Evolutionary conservation across 2,329 filamentous ascomycete species (phyloP).

Genomic region (Aspergillus eucalypticola): DNA sequence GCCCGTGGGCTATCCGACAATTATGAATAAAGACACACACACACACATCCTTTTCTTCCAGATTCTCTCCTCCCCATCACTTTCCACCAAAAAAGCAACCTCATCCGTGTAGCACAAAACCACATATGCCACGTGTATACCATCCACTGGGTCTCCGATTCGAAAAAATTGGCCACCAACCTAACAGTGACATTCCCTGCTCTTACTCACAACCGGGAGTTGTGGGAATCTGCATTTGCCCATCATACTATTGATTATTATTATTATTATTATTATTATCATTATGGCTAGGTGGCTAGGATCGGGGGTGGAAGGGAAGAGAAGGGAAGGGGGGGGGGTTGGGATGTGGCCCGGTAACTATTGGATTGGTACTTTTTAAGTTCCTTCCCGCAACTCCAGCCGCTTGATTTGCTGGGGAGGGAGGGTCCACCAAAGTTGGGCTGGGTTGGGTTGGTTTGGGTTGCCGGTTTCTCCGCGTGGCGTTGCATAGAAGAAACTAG

Average conservation of each 20-base stretch:
- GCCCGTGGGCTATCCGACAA: neutral
- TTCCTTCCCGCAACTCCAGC: too few relatives aligned
- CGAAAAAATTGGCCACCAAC: neutral
- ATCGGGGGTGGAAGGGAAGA: neutral
- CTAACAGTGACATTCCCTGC: neutral
- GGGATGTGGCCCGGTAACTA: neutral
- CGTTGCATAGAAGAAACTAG: neutral
- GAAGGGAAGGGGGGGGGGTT: neutral
- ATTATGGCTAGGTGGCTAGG: neutral
- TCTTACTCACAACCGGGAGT: neutral
- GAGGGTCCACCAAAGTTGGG: neutral
- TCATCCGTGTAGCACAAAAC: neutral
- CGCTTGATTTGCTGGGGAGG: too few relatives aligned
- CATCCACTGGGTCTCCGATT: neutral
- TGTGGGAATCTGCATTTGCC: neutral
- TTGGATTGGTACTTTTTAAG: too few relatives aligned
- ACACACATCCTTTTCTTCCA: neutral
- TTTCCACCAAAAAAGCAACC: neutral
- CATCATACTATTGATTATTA: too few relatives aligned
- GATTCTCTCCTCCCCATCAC: neutral
- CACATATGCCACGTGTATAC: slow-evolving; percentile 1
- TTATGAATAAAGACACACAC: neutral
- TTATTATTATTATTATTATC: too few relatives aligned
- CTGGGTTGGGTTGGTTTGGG: neutral
- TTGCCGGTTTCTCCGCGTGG: slow-evolving; percentile 1